Conservation (phyloP, 2,329 filamentous ascomycete genomes). For the Thelonectria discophora region DNA sequence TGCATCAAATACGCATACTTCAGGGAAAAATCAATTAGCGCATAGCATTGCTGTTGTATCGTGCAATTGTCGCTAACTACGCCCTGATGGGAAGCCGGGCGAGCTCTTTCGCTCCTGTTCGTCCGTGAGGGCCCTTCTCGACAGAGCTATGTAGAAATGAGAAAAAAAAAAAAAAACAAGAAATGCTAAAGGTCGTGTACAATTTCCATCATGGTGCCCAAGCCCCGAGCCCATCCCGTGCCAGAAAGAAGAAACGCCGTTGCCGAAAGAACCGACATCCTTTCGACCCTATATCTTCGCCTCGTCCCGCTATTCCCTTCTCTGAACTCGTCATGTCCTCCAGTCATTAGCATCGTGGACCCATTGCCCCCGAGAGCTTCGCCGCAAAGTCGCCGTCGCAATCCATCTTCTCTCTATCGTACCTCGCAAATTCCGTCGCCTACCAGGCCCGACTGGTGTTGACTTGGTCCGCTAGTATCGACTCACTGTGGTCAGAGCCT, state of each 20-base stretch:
- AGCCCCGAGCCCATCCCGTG: constrained; percentile 2
- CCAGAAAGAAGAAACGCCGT: constrained; percentile 32
- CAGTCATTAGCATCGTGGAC: constrained; percentile 4
- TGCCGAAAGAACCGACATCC: constrained; percentile 16
- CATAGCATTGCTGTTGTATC: background rate
- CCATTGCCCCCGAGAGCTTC: constrained; percentile 12
- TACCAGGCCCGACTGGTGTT: background rate
- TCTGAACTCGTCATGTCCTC: constrained; percentile 6
- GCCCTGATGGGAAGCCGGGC: background rate
- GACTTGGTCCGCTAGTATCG: background rate
- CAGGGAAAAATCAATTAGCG: background rate
- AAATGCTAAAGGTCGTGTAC: constrained; percentile 31
- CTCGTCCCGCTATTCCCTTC: constrained; percentile 19
- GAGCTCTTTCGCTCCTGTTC: background rate
- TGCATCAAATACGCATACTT: background rate
- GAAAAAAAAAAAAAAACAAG: constrained; percentile 20
- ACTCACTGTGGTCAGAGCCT: constrained; percentile 31
- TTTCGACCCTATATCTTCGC: constrained; percentile 21
- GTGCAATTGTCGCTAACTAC: constrained; percentile 11
- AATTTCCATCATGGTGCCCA: constrained; percentile 33
- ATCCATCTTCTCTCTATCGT: background rate
- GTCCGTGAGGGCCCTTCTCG: too few species aligned
- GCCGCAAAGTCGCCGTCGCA: background rate
- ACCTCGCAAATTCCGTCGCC: background rate
- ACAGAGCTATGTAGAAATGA: constrained; percentile 5